Base-by-base conservation (phyloP, 495 filamentous ascomycete genomes). In the Clohesyomyces aquaticus region DNA sequence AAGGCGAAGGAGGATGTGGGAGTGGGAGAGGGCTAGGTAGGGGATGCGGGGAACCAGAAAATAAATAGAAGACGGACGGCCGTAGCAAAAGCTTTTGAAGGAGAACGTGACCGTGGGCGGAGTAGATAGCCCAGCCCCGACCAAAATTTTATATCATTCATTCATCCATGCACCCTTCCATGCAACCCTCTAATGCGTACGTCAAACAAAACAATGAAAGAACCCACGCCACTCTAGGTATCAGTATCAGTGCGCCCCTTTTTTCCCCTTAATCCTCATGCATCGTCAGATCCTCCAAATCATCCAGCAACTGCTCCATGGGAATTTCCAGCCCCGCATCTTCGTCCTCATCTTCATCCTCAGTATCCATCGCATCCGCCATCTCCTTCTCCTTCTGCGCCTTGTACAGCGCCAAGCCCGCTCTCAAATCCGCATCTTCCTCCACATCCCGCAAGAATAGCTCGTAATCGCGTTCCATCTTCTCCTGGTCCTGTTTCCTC, bases 401-500 rank as follows among this genome's bases (percentile, higher is more conserved):
- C 80, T 96, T 96, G 77, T 96, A 99, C 69, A 99, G 69, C 55
- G 89, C 88, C 71, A 98, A 74, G 3, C 91, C 91, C 52, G 84
- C 78, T 26, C 93, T 81, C 52, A 99, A 80, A 68, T 99, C 95
- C 41, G 87, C 81, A 73, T 99, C 95, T 73, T 96, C 92, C 75
- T 99, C 95, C 11, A 99, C 88, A 75, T 98, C 95, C 42, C 90
- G 85, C 77, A 99, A 77, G 85, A 99, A 99, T 85, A 90, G 85
- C 80, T 99, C 95, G 73, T 91, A 98, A 75, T 99, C 94, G 41
- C 84, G 81, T 66, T 98, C 95, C 71, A 91, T 85, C 46, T 85
- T 82, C 55, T 91, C 88, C 65, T 89, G 87, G 72, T 98, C 93
- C 52, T 90, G 78, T 73, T 91, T 89, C 75, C 87, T 85, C 32